Evolutionary conservation across 1,284 basidiomycete genomes (phyloP).

Genomic region (Ustilago trichophora): DNA sequence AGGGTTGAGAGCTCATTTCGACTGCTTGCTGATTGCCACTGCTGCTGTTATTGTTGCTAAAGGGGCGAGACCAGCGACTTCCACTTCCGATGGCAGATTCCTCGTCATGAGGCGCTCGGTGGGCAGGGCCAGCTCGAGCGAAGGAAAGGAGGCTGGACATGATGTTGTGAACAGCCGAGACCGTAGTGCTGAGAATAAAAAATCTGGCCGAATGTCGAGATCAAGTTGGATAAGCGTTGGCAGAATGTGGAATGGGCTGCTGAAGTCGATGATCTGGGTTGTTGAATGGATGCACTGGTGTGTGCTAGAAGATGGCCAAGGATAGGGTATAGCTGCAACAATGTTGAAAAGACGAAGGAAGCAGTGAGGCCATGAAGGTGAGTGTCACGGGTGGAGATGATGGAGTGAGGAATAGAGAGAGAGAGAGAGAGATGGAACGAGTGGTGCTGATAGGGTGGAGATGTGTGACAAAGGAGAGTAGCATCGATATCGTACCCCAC

Average conservation of each 20-base stretch:
- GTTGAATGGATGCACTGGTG: no score
- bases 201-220: no score
- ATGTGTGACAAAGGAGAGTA: no score
- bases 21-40: slow-evolving; percentile 9
- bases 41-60: slow-evolving; percentile 8
- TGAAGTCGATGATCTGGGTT: no score
- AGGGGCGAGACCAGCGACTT: slow-evolving; percentile 23
- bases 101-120: slow-evolving; percentile 17
- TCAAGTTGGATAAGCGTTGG: no score
- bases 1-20: slow-evolving; percentile 23
- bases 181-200: no score
- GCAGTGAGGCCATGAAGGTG: neutral
- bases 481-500: no score
- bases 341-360: neutral
- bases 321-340: neutral
- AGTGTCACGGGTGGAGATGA: neutral
- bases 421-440: no score
- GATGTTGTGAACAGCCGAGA: neutral
- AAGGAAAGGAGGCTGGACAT: slow-evolving; percentile 36
- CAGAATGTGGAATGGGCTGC: no score
- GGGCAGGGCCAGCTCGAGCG: slow-evolving; percentile 16
- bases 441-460: no score
- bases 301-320: neutral
- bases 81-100: slow-evolving; percentile 8
- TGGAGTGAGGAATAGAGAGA: neutral